Evolutionary conservation across 805 yeast species (phyloP), one percentile per base, ranked within the genome.

Genomic region (Hanseniaspora valbyensis): DNA sequence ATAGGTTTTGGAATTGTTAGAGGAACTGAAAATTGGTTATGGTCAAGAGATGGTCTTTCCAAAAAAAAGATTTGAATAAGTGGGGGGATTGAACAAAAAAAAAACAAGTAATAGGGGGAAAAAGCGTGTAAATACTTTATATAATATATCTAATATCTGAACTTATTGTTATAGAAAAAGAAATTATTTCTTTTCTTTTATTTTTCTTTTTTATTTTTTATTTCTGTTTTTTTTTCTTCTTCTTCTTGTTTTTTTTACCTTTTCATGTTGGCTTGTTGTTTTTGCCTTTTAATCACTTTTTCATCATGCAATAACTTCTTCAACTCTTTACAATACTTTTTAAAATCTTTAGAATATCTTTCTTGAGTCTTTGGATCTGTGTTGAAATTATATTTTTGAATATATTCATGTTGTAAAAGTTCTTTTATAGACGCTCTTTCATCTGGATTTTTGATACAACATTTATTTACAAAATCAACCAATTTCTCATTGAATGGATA

Each of bases 371-470:
- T 67, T 14, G 57, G 59, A 18, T 60, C 60, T 28, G 63, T 66
- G 38, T 57, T 56, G 22, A 56, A 56, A 50, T 63, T 66, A 51
- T 69, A 69, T 36, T 62, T 64, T 32, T 53, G 21, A 14, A 68
- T 60, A 57, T 66, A 58, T 50, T 64, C 60, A 62, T 69, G 69
- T 52, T 60, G 26, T 51, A 83, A 66, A 24, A 92, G 66, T 41
- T 83, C 87, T 56, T 76, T 74, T 0, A 95, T 95, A 0, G 81
- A 78, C 21, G 83, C 78, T 53, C 98, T 71, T 48, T 71, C 74
- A 10, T 60, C 58, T 41, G 80, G 85, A 54, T 83, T 88, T 61
- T 82, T 85, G 40, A 76, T 71, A 59, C 88, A 70, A 59, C 96
- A 89, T 36, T 74, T 66, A 54, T 79, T 81, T 16, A 90, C 81